These are phyloP conservation scores for Comarum palustre DNA, from an alignment of 306 rosid genomes.

Conservation along the genomic window DNA sequence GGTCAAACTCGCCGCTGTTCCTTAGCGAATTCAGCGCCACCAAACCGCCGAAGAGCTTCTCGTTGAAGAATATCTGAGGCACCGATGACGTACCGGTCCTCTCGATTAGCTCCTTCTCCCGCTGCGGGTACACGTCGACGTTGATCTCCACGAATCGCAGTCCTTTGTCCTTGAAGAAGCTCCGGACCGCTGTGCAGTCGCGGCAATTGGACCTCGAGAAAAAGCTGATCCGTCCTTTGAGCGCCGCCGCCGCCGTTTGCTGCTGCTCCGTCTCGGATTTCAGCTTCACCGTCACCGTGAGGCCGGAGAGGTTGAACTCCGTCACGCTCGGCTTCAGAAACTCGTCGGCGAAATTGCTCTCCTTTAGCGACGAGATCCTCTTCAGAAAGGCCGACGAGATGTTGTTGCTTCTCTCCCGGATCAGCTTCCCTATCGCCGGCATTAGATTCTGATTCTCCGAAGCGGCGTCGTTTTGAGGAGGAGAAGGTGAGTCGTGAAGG, in stretches of 20 bases:
- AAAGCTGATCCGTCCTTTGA: conserved; percentile 79
- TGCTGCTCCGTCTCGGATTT: conserved; percentile 30
- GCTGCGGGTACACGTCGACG: conserved; percentile 67
- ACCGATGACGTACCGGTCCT: conserved; percentile 62
- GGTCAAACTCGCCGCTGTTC: conserved; percentile 74
- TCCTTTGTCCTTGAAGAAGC: conserved; percentile 57
- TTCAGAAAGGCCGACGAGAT: conserved; percentile 56
- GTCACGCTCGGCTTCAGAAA: conserved; percentile 30
- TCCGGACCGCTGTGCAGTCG: conserved; percentile 81
- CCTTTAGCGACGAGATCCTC: conserved; percentile 52
- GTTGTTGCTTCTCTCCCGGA: conserved; percentile 56
- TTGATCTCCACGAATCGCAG: conserved; percentile 71
- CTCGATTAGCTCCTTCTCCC: conserved; percentile 64
- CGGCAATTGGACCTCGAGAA: conserved; percentile 80
- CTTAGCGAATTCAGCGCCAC: conserved; percentile 81
- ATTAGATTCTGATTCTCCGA: conserved; percentile 18
- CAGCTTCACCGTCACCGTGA: conserved; percentile 53
- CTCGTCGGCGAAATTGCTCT: conserved; percentile 20
- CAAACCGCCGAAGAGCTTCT: conserved; percentile 74
- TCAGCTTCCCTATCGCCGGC: conserved; percentile 61
- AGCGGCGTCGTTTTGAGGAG: conserved; percentile 12
- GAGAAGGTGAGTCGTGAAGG: not conserved
- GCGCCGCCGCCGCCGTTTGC: not conserved
- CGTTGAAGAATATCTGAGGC: conserved; percentile 92
- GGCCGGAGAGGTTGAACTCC: conserved; percentile 64